Percentiles rank a stretch among this genome's conserved stretches.
Evolutionary conservation across 73 alveolate genomes (phyloP).

Genomic region (Paramecium primaurelia): DNA sequence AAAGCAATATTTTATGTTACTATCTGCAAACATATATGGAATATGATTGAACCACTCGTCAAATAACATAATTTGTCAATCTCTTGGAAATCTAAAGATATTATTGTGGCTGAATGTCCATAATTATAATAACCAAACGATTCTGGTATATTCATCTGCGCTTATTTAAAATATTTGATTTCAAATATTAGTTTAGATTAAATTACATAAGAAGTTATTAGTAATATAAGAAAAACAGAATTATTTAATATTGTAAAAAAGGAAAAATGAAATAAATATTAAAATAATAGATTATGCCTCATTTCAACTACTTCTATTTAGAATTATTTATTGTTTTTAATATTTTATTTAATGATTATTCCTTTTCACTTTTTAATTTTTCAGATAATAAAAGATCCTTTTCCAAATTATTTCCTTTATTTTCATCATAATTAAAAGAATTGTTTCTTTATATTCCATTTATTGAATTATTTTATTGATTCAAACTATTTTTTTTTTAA

Average conservation of each 20-base stretch:
- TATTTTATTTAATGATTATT: background rate
- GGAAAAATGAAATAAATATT: background rate
- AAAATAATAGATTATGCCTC: background rate
- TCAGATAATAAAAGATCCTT: background rate
- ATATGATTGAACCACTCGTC: background rate
- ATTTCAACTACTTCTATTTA: background rate
- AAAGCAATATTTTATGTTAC: constrained; percentile 19
- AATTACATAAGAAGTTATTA: background rate
- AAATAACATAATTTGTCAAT: background rate
- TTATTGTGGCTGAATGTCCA: constrained; percentile 6
- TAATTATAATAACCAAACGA: background rate
- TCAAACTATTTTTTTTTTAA: background rate
- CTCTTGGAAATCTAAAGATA: background rate
- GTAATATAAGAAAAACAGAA: background rate
- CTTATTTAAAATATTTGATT: constrained; percentile 10
- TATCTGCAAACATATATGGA: constrained; percentile 11
- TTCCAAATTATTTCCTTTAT: background rate
- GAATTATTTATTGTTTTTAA: constrained; percentile 7
- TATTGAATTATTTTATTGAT: background rate
- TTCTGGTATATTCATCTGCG: background rate
- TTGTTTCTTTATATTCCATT: background rate
- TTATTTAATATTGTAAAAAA: constrained; percentile 1
- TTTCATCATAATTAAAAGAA: background rate
- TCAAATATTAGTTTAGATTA: background rate
- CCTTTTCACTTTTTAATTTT: background rate